These are phyloP conservation scores for Dimargaris cristalligena DNA, from an alignment of 192 early-diverging fungal genomes.

Conservation along the genomic window DNA sequence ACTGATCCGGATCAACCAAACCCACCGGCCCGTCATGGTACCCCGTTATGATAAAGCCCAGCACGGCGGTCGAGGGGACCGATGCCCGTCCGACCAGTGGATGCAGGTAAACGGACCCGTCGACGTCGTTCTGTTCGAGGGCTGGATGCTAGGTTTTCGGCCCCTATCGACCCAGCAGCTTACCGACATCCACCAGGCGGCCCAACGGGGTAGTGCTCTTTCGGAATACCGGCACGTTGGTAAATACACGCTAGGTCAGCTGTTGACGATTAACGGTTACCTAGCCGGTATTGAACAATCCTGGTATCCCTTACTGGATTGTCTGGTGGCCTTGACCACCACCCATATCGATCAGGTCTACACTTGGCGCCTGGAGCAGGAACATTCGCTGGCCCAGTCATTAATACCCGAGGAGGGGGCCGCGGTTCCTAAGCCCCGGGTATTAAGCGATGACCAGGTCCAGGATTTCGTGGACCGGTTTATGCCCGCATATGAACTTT, in stretches of 20 bases:
- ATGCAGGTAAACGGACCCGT: conserved; percentile 27
- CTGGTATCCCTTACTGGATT: conserved; percentile 53
- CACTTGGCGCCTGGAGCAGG: conserved; percentile 78
- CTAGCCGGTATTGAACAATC: conserved; percentile 35
- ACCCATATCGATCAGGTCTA: conserved; percentile 47
- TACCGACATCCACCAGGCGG: conserved; percentile 12
- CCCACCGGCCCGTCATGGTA: conserved; percentile 21
- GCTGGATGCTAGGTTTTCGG: conserved; percentile 83
- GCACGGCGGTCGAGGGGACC: conserved; percentile 62
- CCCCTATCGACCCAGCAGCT: conserved; percentile 22
- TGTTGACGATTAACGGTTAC: conserved; percentile 26
- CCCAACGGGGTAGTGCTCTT: neutral
- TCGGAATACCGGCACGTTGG: conserved; percentile 14
- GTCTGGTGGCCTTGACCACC: conserved; percentile 53
- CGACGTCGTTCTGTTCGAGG: conserved; percentile 81
- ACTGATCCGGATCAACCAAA: conserved; percentile 20
- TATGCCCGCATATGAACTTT: conserved; percentile 57
- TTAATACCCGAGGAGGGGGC: neutral
- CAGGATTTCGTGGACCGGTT: conserved; percentile 70
- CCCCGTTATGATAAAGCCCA: conserved; percentile 74
- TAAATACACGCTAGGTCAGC: conserved; percentile 24
- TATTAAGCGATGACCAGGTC: conserved; percentile 58
- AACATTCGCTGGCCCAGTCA: conserved; percentile 34
- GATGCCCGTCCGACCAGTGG: conserved; percentile 43
- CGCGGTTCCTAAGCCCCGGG: conserved; percentile 13